Evolutionary conservation across 164 flowering plant species (phyloP), one percentile per base, ranked within the genome.

Genomic region (Amborella trichopoda): DNA sequence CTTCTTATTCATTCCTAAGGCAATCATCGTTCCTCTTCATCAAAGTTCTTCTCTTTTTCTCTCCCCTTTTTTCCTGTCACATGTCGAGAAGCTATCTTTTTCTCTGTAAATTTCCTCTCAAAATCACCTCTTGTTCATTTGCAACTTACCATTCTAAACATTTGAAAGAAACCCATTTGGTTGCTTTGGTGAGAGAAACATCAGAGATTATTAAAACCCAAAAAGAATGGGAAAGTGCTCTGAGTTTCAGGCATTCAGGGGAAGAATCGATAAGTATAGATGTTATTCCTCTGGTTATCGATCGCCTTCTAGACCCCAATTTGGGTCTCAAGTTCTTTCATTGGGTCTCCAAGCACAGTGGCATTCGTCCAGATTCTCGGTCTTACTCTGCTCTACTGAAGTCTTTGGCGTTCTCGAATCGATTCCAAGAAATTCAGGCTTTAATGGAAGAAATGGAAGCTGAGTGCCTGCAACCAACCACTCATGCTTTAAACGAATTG

Each of bases 381-480:
- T 73, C 78, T 39, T 79, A 65, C 56, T 77, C 84, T 40, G 72
- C 94, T 19, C 71, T 81, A 37, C 41, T 84, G 49, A 84, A 75
- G 74, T 71, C 77, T 11, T 58, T 77, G 39, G 77, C 80, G 9
- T 62, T 48, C 49, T 68, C 51, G 18, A 75, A 58, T 48, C 63
- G 61, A 58, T 64, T 81, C 48, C 1, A 40, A 1, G 90, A 75
- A 56, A 45, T 75, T 11, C 82, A 75, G 20, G 38, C 22, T 25
- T 54, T 75, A 44, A 14, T 74, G 46, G 59, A 59, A 20, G 44
- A 39, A 11, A 60, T 77, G 84, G 57, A 48, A 40, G 23, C 14
- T 16, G 68, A 71, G 16, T 63, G 57, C 6, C 44, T 53, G n/a
- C 46, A 26, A 46, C 85, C 79, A 14, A 75, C 68, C 13, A 27